Percentiles rank a stretch among this genome's conserved stretches.
These are phyloP conservation scores for Taphrina pruni DNA, from an alignment of 1,139 yeast genomes.

Conservation along the genomic window DNA sequence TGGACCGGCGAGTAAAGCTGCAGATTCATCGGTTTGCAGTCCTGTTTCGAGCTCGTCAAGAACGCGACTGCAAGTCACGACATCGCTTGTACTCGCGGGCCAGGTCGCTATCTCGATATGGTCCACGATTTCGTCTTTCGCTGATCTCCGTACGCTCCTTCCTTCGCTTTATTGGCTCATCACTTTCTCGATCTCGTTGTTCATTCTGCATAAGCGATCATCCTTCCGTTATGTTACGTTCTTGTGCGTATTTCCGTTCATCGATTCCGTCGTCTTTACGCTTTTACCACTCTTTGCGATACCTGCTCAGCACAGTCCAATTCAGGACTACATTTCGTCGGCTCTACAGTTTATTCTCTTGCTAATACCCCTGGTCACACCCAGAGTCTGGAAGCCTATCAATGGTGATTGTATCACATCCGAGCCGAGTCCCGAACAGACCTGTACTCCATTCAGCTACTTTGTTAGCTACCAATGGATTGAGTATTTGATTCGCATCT, in stretches of 20 bases:
- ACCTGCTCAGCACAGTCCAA: slow-evolving; percentile 7
- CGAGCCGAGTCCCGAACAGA: slow-evolving; percentile 40
- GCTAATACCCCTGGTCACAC: slow-evolving; percentile 32
- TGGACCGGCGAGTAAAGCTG: neutral
- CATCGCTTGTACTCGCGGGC: neutral
- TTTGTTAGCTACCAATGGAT: slow-evolving; percentile 28
- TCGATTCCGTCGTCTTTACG: slow-evolving; percentile 1
- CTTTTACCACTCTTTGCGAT: slow-evolving; percentile 11
- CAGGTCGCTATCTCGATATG: neutral
- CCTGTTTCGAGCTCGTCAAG: neutral
- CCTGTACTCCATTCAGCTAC: slow-evolving; percentile 34
- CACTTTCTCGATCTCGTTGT: neutral
- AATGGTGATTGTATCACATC: slow-evolving; percentile 1
- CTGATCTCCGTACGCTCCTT: neutral
- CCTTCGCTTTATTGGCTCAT: neutral
- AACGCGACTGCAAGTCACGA: neutral
- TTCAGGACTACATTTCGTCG: neutral
- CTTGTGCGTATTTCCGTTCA: slow-evolving; percentile 9
- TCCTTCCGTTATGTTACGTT: slow-evolving; percentile 3
- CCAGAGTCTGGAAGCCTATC: slow-evolving; percentile 41
- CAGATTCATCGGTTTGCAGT: neutral
- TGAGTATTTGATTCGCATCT: slow-evolving; percentile 24
- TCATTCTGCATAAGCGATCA: neutral
- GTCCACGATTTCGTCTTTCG: neutral
- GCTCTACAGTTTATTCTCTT: slow-evolving; percentile 14